These are phyloP conservation scores for Gigaspora rosea DNA, from an alignment of 192 early-diverging fungal genomes.

Conservation along the genomic window DNA sequence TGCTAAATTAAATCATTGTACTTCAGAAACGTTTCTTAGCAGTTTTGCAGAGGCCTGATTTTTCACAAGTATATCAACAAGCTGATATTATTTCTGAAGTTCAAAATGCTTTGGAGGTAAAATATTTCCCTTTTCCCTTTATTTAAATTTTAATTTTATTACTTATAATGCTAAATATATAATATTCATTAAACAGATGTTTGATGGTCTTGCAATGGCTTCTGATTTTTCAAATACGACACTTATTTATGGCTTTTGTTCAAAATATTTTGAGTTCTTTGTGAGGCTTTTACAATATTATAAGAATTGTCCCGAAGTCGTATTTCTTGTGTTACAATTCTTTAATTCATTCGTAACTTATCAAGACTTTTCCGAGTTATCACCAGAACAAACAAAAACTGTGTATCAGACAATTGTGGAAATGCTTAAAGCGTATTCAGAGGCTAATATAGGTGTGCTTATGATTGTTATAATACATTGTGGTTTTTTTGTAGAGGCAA, in stretches of 20 bases:
- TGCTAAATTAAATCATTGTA: background rate
- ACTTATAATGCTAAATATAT: background rate
- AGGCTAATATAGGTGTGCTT: slow-evolving; percentile 53
- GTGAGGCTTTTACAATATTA: slow-evolving; percentile 68
- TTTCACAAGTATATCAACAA: slow-evolving; percentile 57
- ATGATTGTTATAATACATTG: background rate
- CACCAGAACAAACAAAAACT: slow-evolving; percentile 48
- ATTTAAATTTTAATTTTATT: background rate
- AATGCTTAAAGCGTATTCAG: slow-evolving; percentile 59
- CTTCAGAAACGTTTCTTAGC: slow-evolving; percentile 52
- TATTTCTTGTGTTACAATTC: slow-evolving; percentile 60
- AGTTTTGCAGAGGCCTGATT: slow-evolving; percentile 61
- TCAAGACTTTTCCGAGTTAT: slow-evolving; percentile 46
- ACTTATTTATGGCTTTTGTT: slow-evolving; percentile 56
- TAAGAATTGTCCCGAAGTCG: slow-evolving; percentile 63
- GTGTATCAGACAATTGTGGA: slow-evolving; percentile 51
- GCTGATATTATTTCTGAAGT: slow-evolving; percentile 57
- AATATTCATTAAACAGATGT: slow-evolving; percentile 54
- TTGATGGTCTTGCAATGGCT: slow-evolving; percentile 73
- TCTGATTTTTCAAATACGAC: slow-evolving; percentile 62
- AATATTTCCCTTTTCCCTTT: background rate
- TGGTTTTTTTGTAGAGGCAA: background rate
- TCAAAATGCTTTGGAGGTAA: slow-evolving; percentile 67
- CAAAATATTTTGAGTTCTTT: slow-evolving; percentile 63
- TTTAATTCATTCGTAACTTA: slow-evolving; percentile 57